Evolutionary conservation across 225 moss, liverwort and hornwort species (phyloP).

Genomic region (Pseudisothecium myosuroides): DNA sequence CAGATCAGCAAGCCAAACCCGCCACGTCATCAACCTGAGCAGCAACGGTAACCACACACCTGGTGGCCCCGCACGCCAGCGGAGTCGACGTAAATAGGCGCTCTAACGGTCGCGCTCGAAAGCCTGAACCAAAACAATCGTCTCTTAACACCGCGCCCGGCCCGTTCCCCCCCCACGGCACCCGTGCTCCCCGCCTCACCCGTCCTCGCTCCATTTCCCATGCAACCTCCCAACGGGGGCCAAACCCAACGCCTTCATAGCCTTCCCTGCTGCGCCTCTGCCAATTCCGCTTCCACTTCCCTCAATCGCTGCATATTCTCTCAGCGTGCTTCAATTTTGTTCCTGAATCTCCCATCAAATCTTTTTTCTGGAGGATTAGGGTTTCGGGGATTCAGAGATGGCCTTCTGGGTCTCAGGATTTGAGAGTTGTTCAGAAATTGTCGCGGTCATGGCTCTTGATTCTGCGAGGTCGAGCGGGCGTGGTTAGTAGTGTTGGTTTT

Average conservation of each 20-base stretch:
- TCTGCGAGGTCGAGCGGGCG: not conserved
- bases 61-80: not conserved
- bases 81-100: not conserved
- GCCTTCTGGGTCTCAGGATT: not conserved
- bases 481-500: not conserved
- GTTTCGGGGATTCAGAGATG: not conserved
- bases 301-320: not conserved
- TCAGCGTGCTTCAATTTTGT: not conserved
- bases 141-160: not conserved
- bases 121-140: not conserved
- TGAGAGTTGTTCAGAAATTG: not conserved
- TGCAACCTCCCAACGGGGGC: not conserved
- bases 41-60: conserved; percentile 11
- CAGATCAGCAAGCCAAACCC: not conserved
- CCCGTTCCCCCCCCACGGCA: not conserved
- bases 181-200: not conserved
- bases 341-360: not conserved
- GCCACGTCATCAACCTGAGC: not conserved
- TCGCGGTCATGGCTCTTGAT: not conserved
- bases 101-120: not conserved
- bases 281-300: not conserved
- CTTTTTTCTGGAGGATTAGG: not conserved
- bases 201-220: not conserved
- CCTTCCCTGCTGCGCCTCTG: not conserved
- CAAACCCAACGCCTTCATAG: not conserved